These are phyloP conservation scores for Lyophyllum shimeji DNA, from an alignment of 768 basidiomycete genomes.

Conservation along the genomic window DNA sequence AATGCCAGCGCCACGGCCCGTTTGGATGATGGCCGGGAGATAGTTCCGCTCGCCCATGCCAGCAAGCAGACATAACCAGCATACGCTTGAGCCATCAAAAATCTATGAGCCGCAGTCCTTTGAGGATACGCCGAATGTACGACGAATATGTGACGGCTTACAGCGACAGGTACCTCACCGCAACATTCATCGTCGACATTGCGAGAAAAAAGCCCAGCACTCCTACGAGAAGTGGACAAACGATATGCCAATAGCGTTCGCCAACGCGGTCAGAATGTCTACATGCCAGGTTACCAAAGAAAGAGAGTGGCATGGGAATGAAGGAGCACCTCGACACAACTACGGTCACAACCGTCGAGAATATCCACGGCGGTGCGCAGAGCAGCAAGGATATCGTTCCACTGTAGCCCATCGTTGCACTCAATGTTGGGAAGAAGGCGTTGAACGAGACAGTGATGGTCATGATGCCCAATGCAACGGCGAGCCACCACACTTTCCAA, in stretches of 20 bases:
- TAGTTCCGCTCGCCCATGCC: slow-evolving; percentile 48
- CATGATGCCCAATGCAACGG: slow-evolving; percentile 59
- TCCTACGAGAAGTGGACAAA: slow-evolving; percentile 55
- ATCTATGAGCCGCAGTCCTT: slow-evolving; percentile 32
- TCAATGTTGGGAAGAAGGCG: slow-evolving; percentile 78
- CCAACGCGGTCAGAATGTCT: slow-evolving; percentile 76
- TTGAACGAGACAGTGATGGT: slow-evolving; percentile 72
- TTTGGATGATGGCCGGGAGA: slow-evolving; percentile 79
- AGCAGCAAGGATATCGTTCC: slow-evolving; percentile 68
- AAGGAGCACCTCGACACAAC: slow-evolving; percentile 39
- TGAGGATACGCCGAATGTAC: background rate
- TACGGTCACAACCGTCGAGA: slow-evolving; percentile 63
- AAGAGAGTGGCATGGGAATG: background rate
- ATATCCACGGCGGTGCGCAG: slow-evolving; percentile 80
- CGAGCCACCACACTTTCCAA: slow-evolving; percentile 85
- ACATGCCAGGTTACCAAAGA: background rate
- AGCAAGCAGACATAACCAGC: slow-evolving; percentile 65
- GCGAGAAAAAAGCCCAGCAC: slow-evolving; percentile 76
- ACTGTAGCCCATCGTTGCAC: slow-evolving; percentile 68
- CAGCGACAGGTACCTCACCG: slow-evolving; percentile 71
- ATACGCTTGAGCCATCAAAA: slow-evolving; percentile 78
- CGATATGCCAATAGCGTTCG: slow-evolving; percentile 77
- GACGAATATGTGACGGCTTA: slow-evolving; percentile 28
- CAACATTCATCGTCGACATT: slow-evolving; percentile 66
- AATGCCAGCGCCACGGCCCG: slow-evolving; percentile 80